phyloP scores from a whole-genome alignment of 177 flowering plant genomes.

The Vitis hybrid region DNA sequence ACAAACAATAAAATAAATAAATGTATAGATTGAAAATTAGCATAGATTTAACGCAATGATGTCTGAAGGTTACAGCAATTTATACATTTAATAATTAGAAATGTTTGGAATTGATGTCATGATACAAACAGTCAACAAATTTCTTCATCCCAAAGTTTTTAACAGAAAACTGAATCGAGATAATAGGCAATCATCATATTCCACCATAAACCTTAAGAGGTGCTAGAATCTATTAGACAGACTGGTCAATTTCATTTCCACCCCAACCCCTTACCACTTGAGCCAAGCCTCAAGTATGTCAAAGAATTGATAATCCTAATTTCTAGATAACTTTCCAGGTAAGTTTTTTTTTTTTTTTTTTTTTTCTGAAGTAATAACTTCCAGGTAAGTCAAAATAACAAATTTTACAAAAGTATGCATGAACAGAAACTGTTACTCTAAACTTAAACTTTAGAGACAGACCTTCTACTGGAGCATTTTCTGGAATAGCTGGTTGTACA shows the following conservation, averaged over 20 bases:
- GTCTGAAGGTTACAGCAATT: too few relatives aligned
- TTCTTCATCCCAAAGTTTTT: too few relatives aligned
- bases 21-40: too few relatives aligned
- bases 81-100: too few relatives aligned
- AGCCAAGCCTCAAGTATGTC: neutral
- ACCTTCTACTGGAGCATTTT: slow-evolving; percentile 95
- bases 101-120: too few relatives aligned
- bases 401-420: neutral
- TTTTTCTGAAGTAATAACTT: too few relatives aligned
- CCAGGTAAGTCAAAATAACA: neutral
- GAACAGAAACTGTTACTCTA: neutral
- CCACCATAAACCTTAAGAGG: neutral
- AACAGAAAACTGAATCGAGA: too few relatives aligned
- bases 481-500: slow-evolving; percentile 96
- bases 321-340: neutral
- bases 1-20: neutral
- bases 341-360: too few relatives aligned
- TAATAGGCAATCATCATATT: too few relatives aligned
- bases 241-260: neutral
- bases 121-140: too few relatives aligned
- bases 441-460: slow-evolving; percentile 4
- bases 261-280: neutral
- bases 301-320: neutral
- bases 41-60: too few relatives aligned
- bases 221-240: neutral